phyloP scores from a whole-genome alignment of 2,329 filamentous ascomycete genomes.

The Tolypocladium ovalisporum region DNA sequence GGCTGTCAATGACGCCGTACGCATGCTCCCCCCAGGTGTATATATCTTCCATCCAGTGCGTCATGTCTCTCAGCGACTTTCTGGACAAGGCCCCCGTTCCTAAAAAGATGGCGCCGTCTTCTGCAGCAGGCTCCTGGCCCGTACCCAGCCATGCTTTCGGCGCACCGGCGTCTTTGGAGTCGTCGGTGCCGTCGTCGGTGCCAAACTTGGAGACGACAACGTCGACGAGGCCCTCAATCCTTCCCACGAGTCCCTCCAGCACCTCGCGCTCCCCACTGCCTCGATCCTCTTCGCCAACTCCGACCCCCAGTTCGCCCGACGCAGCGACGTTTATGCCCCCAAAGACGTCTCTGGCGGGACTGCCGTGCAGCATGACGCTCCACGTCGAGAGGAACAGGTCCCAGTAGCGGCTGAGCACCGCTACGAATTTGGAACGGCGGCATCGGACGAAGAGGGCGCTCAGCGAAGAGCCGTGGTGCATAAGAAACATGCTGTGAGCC shows the following conservation, averaged over 20 bases:
- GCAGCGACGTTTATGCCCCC: slow-evolving; percentile 79
- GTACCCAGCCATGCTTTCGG: slow-evolving; percentile 57
- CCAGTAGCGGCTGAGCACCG: slow-evolving; percentile 73
- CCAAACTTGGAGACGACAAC: slow-evolving; percentile 82
- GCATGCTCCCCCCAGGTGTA: slow-evolving; percentile 75
- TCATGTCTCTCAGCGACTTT: slow-evolving; percentile 59
- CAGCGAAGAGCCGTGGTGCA: slow-evolving; percentile 75
- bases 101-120: slow-evolving; percentile 80
- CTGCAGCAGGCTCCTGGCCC: slow-evolving; percentile 53
- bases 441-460: slow-evolving; percentile 55
- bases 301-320: slow-evolving; percentile 83
- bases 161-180: slow-evolving; percentile 10
- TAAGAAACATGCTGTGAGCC: slow-evolving; percentile 72
- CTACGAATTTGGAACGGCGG: slow-evolving; percentile 58
- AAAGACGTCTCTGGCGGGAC: slow-evolving; percentile 70
- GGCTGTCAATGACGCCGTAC: slow-evolving; percentile 76
- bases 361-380: slow-evolving; percentile 85
- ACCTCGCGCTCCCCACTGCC: slow-evolving; percentile 91
- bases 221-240: slow-evolving; percentile 78
- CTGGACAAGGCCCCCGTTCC: slow-evolving; percentile 65
- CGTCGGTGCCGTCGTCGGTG: slow-evolving; percentile 20
- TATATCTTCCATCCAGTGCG: slow-evolving; percentile 80
- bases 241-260: slow-evolving; percentile 71
- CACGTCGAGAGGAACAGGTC: slow-evolving; percentile 58
- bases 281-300: slow-evolving; percentile 90